These are phyloP conservation scores for Cyathus striatus DNA, from an alignment of 768 basidiomycete species.

Conservation along the genomic window DNA sequence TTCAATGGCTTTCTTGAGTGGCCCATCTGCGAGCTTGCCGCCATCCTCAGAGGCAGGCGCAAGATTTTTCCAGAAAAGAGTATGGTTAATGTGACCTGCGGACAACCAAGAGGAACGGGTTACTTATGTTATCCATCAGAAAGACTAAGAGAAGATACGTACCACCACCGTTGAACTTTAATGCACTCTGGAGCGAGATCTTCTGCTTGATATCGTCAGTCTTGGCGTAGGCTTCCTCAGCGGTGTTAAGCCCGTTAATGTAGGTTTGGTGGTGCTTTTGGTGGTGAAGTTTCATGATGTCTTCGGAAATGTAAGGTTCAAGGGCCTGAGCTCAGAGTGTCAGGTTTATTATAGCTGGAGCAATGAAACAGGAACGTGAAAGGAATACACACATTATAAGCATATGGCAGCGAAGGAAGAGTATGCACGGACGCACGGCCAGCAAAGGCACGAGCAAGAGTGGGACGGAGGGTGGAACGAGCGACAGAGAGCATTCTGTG, in stretches of 20 bases:
- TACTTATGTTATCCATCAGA: conserved; percentile 4
- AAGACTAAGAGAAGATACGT: conserved; percentile 15
- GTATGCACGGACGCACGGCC: conserved; percentile 50
- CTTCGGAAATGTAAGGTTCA: conserved; percentile 85
- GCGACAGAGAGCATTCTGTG: conserved; percentile 45
- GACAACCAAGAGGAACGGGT: neutral
- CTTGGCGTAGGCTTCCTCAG: conserved; percentile 71
- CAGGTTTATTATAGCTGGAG: neutral
- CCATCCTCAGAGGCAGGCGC: conserved; percentile 64
- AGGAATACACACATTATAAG: conserved; percentile 55
- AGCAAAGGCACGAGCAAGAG: conserved; percentile 40
- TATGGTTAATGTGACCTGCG: conserved; percentile 88
- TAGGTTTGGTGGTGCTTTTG: conserved; percentile 95
- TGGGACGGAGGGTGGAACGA: conserved; percentile 36
- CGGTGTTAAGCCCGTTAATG: conserved; percentile 87
- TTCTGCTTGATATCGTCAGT: conserved; percentile 67
- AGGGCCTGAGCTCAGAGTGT: conserved; percentile 39
- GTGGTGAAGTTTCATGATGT: conserved; percentile 96
- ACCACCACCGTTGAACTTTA: conserved; percentile 98
- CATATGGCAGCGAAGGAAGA: conserved; percentile 75
- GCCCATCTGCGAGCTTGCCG: conserved; percentile 58
- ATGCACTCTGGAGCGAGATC: conserved; percentile 83
- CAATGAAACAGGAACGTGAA: neutral
- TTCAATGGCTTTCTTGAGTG: conserved; percentile 71
- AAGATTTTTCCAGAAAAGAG: conserved; percentile 97